Conservation (phyloP, 169 alveolate genomes). For the Eimeria necatrix region DNA sequence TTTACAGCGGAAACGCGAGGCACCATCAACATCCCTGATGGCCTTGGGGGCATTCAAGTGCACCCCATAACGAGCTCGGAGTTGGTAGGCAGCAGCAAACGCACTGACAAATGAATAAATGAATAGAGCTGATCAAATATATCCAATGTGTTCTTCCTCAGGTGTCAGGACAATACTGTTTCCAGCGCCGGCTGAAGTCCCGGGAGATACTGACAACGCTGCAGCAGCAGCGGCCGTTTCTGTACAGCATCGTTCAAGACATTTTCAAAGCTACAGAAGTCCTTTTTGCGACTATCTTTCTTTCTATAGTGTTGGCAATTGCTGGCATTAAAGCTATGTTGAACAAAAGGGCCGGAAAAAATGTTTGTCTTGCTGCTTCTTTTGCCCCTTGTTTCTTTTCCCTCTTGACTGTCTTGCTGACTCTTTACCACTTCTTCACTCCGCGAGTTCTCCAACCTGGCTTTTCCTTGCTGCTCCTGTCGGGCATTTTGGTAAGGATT, state of each 20-base stretch:
- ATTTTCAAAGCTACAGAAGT: constrained; percentile 66
- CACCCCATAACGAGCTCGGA: constrained; percentile 44
- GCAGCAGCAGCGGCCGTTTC: neutral
- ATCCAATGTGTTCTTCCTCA: neutral
- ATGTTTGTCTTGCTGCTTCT: neutral
- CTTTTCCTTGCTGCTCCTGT: neutral
- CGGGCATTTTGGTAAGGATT: neutral
- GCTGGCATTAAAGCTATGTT: constrained; percentile 37
- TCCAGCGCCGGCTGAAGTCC: constrained; percentile 18
- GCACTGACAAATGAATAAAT: neutral
- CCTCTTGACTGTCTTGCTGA: neutral
- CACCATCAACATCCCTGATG: constrained; percentile 65
- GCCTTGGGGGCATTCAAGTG: constrained; percentile 52
- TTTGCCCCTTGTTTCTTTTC: constrained; percentile 28
- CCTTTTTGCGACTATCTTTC: constrained; percentile 33
- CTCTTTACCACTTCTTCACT: constrained; percentile 48
- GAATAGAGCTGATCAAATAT: neutral
- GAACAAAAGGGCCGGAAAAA: constrained; percentile 28
- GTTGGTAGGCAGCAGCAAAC: constrained; percentile 26
- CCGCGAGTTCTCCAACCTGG: constrained; percentile 37
- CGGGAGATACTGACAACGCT: constrained; percentile 20
- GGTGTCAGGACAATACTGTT: constrained; percentile 70
- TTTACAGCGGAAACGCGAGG: neutral
- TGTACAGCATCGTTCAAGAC: constrained; percentile 58
- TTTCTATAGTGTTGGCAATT: constrained; percentile 3